Evolutionary conservation across 1,284 basidiomycete genomes (phyloP).

Genomic region (Ceratobasidium papillatum): DNA sequence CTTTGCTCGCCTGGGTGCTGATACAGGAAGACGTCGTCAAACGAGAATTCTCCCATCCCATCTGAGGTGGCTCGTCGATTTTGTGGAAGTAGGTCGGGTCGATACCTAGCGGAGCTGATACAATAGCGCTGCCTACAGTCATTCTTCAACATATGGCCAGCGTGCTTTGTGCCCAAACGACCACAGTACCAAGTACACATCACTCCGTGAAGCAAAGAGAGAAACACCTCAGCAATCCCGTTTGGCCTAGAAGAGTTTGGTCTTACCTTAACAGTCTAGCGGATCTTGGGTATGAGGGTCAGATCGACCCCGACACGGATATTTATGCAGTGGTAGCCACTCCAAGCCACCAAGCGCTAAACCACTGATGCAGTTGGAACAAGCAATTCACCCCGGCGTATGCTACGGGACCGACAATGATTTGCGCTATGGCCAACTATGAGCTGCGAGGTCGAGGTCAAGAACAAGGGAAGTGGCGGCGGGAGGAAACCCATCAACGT

Average conservation of each 20-base stretch:
- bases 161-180: constrained; percentile 35
- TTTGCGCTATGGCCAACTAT: not conserved
- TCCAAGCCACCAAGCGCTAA: not conserved
- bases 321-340: constrained; percentile 16
- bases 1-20: not conserved
- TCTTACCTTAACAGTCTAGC: not conserved
- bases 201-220: not conserved
- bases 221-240: not conserved
- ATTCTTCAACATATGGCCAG: constrained; percentile 34
- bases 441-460: not conserved
- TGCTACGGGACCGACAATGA: not conserved
- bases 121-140: constrained; percentile 35
- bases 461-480: constrained; percentile 6
- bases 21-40: constrained; percentile 39
- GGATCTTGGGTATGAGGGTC: not conserved
- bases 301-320: not conserved
- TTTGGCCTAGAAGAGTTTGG: not conserved
- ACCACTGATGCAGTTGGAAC: not conserved
- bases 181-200: constrained; percentile 40
- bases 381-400: not conserved
- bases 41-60: constrained; percentile 33
- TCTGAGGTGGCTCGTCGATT: constrained; percentile 25
- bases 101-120: constrained; percentile 9
- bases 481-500: not conserved
- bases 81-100: constrained; percentile 20